phyloP scores from a whole-genome alignment of 2,329 filamentous ascomycete genomes.

The Ceratocystis diversiconidia region DNA sequence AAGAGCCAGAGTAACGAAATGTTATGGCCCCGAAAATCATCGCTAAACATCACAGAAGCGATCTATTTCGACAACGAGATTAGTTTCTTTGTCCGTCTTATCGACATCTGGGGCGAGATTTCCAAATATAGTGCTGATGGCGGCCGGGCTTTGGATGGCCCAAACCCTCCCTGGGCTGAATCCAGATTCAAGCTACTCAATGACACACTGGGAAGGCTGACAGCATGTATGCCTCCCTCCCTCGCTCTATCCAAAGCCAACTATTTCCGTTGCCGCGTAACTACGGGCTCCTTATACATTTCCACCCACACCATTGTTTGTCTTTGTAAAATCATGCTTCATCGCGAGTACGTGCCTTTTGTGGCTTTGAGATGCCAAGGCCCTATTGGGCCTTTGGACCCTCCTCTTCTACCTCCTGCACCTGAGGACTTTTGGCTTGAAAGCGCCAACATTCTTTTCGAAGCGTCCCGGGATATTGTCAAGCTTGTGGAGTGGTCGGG shows the following conservation, averaged over 20 bases:
- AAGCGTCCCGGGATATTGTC: constrained; percentile 47
- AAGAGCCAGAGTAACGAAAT: constrained; percentile 12
- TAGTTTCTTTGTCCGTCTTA: constrained; percentile 42
- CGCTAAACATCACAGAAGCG: constrained; percentile 18
- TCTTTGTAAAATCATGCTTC: constrained; percentile 46
- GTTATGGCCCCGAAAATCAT: constrained; percentile 14
- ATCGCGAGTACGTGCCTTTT: constrained; percentile 23
- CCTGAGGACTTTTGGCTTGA: constrained; percentile 43
- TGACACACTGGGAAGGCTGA: constrained; percentile 21
- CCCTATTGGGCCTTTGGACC: constrained; percentile 43
- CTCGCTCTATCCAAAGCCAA: background rate
- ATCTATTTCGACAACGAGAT: constrained; percentile 34
- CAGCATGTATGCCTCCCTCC: background rate
- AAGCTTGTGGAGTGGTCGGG: constrained; percentile 49
- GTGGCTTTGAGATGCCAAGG: constrained; percentile 28
- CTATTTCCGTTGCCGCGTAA: background rate
- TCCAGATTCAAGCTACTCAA: constrained; percentile 42
- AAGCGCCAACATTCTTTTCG: constrained; percentile 48
- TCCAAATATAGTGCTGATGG: constrained; percentile 40
- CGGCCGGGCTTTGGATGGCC: constrained; percentile 35
- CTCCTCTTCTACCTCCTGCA: constrained; percentile 13
- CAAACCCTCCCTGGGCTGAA: constrained; percentile 44
- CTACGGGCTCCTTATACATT: constrained; percentile 2
- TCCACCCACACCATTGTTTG: constrained; percentile 48
- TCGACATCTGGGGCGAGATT: constrained; percentile 46